A percentile compares a stretch with the other conserved stretches of the same genome.
Evolutionary conservation across 768 basidiomycete genomes (phyloP).

Genomic region (Scleroderma bovista): DNA sequence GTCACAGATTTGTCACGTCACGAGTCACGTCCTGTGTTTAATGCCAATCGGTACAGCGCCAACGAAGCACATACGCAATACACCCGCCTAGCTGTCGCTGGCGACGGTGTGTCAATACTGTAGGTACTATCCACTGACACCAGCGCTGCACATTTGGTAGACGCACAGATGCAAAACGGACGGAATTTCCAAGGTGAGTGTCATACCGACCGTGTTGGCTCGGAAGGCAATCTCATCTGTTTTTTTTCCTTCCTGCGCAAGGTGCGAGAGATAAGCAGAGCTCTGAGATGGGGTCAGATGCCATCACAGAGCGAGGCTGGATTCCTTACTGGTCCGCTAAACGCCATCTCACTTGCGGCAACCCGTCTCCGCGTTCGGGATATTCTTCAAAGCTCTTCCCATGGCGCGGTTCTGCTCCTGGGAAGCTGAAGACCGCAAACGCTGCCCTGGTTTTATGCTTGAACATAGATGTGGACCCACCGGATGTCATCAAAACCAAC

Average conservation of each 20-base stretch:
- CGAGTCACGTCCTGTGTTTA: no score
- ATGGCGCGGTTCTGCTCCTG: slow-evolving; percentile 77
- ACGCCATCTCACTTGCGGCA: slow-evolving; percentile 86
- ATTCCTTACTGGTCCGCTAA: slow-evolving; percentile 84
- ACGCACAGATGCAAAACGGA: slow-evolving; percentile 27
- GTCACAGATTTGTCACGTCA: no score
- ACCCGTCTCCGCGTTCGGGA: slow-evolving; percentile 66
- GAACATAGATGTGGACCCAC: slow-evolving; percentile 97
- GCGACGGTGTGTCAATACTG: neutral
- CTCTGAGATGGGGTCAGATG: slow-evolving; percentile 42
- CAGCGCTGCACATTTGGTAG: neutral
- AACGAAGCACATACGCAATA: neutral
- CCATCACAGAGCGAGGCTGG: slow-evolving; percentile 49
- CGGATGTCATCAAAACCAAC: slow-evolving; percentile 94
- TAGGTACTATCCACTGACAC: neutral
- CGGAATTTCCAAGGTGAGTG: slow-evolving; percentile 17
- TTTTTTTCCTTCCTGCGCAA: slow-evolving; percentile 7
- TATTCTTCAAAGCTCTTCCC: slow-evolving; percentile 61
- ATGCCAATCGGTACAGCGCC: no score
- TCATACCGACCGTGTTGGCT: neutral
- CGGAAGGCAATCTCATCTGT: neutral
- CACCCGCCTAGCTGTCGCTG: slow-evolving; percentile 1
- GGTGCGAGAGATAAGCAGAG: slow-evolving; percentile 12
- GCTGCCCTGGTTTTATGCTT: slow-evolving; percentile 88
- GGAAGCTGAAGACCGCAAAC: slow-evolving; percentile 86